These are phyloP conservation scores for Wickerhamomyces chambardii DNA, from an alignment of 805 yeast genomes.

Conservation along the genomic window DNA sequence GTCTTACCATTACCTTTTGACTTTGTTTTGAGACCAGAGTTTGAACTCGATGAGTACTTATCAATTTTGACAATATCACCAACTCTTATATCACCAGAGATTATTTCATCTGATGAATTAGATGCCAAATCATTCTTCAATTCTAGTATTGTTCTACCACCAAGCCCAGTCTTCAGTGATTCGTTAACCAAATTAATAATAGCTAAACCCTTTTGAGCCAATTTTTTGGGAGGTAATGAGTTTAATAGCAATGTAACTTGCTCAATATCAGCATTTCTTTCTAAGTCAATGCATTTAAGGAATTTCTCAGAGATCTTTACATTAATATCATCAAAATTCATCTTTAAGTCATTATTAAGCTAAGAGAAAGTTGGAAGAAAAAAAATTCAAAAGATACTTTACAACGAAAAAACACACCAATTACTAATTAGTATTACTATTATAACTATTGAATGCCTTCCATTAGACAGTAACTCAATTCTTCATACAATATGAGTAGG, in stretches of 20 bases:
- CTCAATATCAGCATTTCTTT: slow-evolving; percentile 13
- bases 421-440: no score
- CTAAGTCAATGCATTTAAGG: slow-evolving; percentile 9
- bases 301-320: slow-evolving; percentile 9
- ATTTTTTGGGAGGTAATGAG: slow-evolving; percentile 47
- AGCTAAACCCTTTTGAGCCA: slow-evolving; percentile 73
- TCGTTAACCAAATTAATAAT: slow-evolving; percentile 52
- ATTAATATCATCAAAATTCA: neutral
- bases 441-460: no score
- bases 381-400: no score
- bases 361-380: no score
- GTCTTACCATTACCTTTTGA: slow-evolving; percentile 9
- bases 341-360: no score
- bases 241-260: slow-evolving; percentile 27
- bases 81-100: slow-evolving; percentile 46
- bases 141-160: slow-evolving; percentile 66
- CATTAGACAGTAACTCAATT: no score
- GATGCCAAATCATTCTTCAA: slow-evolving; percentile 44
- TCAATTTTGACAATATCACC: slow-evolving; percentile 75
- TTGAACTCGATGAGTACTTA: slow-evolving; percentile 22
- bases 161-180: slow-evolving; percentile 68
- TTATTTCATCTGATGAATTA: slow-evolving; percentile 22
- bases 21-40: slow-evolving; percentile 10
- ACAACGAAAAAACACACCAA: no score
- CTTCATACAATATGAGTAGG: no score